Evolutionary conservation across 2,329 filamentous ascomycete genomes (phyloP).

Genomic region (Cytospora schulzeri): DNA sequence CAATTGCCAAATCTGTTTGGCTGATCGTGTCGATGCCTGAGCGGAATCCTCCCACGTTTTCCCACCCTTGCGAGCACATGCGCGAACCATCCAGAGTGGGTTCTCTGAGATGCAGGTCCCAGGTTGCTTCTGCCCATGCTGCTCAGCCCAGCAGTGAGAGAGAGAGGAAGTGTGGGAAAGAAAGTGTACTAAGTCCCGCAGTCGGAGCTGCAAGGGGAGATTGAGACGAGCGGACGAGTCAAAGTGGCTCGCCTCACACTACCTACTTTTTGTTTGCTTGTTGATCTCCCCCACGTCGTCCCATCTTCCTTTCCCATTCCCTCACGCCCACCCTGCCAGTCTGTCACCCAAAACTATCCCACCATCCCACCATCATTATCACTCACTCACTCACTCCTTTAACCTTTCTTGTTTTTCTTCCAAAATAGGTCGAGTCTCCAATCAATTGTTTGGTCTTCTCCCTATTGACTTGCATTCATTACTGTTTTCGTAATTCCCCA

Average conservation of each 20-base stretch:
- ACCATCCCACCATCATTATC: not conserved
- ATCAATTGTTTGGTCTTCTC: not conserved
- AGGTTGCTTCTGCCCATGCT: not conserved
- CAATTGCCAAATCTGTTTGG: slow-evolving; percentile 19
- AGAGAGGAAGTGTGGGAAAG: not conserved
- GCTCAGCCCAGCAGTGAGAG: not conserved
- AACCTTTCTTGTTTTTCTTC: not conserved
- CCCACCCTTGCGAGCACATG: not conserved
- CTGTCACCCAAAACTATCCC: slow-evolving; percentile 7
- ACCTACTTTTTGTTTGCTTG: not conserved
- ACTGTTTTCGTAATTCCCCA: not conserved
- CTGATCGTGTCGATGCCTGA: slow-evolving; percentile 16
- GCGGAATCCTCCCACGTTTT: slow-evolving; percentile 1
- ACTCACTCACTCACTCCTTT: not conserved
- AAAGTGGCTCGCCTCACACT: slow-evolving; percentile 2
- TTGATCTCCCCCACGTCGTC: slow-evolving; percentile 6
- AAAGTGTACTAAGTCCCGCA: not conserved
- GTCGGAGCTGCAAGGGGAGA: not conserved
- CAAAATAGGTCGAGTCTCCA: not conserved
- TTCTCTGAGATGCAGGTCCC: not conserved
- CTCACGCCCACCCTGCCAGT: slow-evolving; percentile 4
- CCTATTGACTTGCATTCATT: not conserved
- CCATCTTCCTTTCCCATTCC: slow-evolving; percentile 14
- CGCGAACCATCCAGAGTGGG: not conserved
- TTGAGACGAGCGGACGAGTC: not conserved